Evolutionary conservation across 164 flowering plant species (phyloP).

Genomic region (Chloranthus sessilifolius): DNA sequence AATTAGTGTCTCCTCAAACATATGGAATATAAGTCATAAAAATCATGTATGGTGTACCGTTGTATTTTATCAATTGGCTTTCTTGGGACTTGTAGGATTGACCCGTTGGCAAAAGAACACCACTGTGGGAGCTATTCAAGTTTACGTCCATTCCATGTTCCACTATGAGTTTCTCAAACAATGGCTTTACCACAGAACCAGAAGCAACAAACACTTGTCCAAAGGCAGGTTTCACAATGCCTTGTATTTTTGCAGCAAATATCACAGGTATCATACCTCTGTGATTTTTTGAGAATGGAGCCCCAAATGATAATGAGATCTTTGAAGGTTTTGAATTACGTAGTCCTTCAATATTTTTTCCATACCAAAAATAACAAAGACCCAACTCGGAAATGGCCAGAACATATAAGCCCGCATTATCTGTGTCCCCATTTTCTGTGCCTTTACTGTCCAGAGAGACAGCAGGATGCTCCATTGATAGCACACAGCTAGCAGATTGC

Average conservation of each 20-base stretch:
- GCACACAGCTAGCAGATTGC: constrained; percentile 62
- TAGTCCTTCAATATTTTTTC: constrained; percentile 50
- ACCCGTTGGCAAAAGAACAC: constrained; percentile 53
- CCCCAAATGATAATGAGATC: constrained; percentile 41
- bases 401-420: constrained; percentile 43
- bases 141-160: constrained; percentile 52
- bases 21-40: not conserved
- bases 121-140: constrained; percentile 45
- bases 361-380: constrained; percentile 81
- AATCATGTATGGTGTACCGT: constrained; percentile 34
- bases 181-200: constrained; percentile 78
- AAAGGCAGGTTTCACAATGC: constrained; percentile 33
- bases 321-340: constrained; percentile 59
- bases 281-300: constrained; percentile 21
- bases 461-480: constrained; percentile 95
- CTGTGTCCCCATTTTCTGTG: constrained; percentile 17
- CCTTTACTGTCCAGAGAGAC: constrained; percentile 57
- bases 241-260: constrained; percentile 66
- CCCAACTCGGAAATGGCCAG: constrained; percentile 85
- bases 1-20: constrained; percentile 9
- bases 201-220: constrained; percentile 56
- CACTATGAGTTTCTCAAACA: constrained; percentile 68
- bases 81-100: constrained; percentile 42
- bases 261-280: constrained; percentile 46
- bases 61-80: constrained; percentile 23